Evolutionary conservation across 2,329 filamentous ascomycete genomes (phyloP).

Genomic region (Cadophora sp.): DNA sequence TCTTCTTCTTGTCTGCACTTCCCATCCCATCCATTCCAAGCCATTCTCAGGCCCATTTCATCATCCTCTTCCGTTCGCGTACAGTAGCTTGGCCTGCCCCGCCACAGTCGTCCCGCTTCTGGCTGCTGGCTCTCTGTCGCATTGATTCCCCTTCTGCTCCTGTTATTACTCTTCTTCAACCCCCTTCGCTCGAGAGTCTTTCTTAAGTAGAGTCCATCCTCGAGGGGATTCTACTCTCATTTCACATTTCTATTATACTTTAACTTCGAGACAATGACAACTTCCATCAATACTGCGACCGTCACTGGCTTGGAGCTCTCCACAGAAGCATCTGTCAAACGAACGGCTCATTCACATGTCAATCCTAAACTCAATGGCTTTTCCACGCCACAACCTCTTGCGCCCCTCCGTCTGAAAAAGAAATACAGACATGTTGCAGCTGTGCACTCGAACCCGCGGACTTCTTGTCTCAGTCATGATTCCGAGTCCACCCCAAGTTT

Average conservation of each 20-base stretch:
- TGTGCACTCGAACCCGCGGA: conserved; percentile 74
- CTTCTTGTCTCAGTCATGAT: conserved; percentile 88
- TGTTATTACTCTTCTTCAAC: conserved; percentile 70
- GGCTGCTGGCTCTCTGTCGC: conserved; percentile 53
- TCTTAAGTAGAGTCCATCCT: conserved; percentile 30
- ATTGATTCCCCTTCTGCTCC: conserved; percentile 80
- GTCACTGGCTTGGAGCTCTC: conserved; percentile 35
- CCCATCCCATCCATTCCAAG: background rate
- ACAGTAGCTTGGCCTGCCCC: conserved; percentile 50
- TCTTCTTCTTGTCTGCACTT: background rate
- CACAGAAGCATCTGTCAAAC: conserved; percentile 31
- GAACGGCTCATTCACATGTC: conserved; percentile 41
- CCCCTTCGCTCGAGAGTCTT: conserved; percentile 48
- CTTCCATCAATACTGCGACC: conserved; percentile 36
- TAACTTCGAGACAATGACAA: conserved; percentile 30
- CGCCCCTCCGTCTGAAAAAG: conserved; percentile 48
- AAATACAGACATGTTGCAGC: conserved; percentile 95
- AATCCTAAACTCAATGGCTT: conserved; percentile 32
- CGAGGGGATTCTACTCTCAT: conserved; percentile 64
- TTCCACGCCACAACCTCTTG: conserved; percentile 38
- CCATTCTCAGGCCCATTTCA: background rate
- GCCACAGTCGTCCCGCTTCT: conserved; percentile 47
- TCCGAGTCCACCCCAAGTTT: conserved; percentile 79
- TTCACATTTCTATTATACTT: conserved; percentile 43
- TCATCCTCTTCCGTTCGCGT: conserved; percentile 6